Base-by-base conservation (phyloP, 495 filamentous ascomycete species). In the Aspergillus avenaceus region DNA sequence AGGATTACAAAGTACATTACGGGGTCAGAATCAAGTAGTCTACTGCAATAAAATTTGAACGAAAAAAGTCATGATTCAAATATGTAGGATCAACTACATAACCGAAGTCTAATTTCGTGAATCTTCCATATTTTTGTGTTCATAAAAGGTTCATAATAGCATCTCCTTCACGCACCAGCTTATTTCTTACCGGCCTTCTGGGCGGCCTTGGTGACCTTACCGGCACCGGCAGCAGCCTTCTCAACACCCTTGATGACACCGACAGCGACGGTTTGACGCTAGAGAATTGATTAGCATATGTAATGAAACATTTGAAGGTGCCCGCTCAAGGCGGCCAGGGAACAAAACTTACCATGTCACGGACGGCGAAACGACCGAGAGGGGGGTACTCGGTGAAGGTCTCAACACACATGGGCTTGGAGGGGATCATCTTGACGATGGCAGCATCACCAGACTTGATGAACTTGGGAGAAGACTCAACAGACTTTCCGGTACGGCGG, bases 401-500 rank as follows among this genome's bases (percentile, higher is more conserved):
- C 88, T 97, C 93, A 72, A 98, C 93, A 78, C 93, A 98, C 93
- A 98, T 98, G 67, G 93, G 93, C 91, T 98, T 98, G 78, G 93
- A 96, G 63, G 93, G 93, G 82, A 96, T 69, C 93, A 98, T 98
- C 90, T 96, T 97, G 80, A 98, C 95, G 78, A 98, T 98, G 74
- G 92, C 91, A 62, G 93, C 93, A 70, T 98, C 93, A 86, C 93
- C 93, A 64, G 92, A 96, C 88, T 98, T 98, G 89, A 97, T 88
- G 84, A 96, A 96, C 85, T 98, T 97, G 72, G 93, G 93, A 54
- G 55, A 63, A 69, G 80, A 66, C 75, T 98, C 93, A 67, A 93
- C 84, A 52, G 91, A 88, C 84, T 98, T 98, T 73, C 93, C 93
- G 67, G 95, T 97, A 89, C 93, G 93, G 78, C 93, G 93, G 73